These are phyloP conservation scores for Nakazawaea laoshanensis DNA, from an alignment of 805 yeast genomes.

Conservation along the genomic window DNA sequence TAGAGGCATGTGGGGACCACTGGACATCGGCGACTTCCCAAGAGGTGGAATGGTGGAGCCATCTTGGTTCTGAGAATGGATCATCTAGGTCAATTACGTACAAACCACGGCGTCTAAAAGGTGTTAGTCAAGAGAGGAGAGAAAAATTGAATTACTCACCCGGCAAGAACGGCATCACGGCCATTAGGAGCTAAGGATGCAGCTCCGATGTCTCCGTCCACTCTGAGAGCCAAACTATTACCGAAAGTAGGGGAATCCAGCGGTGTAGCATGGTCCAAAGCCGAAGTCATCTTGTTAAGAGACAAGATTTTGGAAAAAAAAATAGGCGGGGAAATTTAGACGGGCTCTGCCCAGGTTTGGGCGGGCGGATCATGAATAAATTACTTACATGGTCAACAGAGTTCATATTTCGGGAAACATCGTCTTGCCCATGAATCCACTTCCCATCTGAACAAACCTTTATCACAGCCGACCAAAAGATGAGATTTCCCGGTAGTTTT, in stretches of 20 bases:
- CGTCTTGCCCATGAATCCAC: slow-evolving; percentile 58
- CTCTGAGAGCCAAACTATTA: slow-evolving; percentile 71
- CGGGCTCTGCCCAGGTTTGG: too few species aligned
- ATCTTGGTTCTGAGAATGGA: slow-evolving; percentile 90
- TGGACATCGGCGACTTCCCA: slow-evolving; percentile 99
- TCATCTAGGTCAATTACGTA: slow-evolving; percentile 90
- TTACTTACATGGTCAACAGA: too few species aligned
- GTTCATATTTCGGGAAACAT: slow-evolving; percentile 48
- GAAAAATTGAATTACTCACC: slow-evolving; percentile 20
- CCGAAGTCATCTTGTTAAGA: too few species aligned
- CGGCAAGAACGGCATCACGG: slow-evolving; percentile 88
- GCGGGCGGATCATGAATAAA: too few species aligned
- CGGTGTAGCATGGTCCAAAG: too few species aligned
- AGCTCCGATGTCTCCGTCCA: slow-evolving; percentile 88
- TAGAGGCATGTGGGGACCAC: slow-evolving; percentile 88
- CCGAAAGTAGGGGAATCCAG: slow-evolving; percentile 59
- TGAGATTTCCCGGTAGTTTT: slow-evolving; percentile 34
- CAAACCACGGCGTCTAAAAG: slow-evolving; percentile 55
- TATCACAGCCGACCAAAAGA: slow-evolving; percentile 54
- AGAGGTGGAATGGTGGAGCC: slow-evolving; percentile 84
- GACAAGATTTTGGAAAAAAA: too few species aligned
- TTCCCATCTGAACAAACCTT: slow-evolving; percentile 64
- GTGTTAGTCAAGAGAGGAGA: slow-evolving; percentile 1
- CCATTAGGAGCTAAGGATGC: slow-evolving; percentile 87
- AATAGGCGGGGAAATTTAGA: too few species aligned